Evolutionary conservation across 2,329 filamentous ascomycete genomes (phyloP), one percentile per base, ranked within the genome.

Genomic region (Xylaria sp.): DNA sequence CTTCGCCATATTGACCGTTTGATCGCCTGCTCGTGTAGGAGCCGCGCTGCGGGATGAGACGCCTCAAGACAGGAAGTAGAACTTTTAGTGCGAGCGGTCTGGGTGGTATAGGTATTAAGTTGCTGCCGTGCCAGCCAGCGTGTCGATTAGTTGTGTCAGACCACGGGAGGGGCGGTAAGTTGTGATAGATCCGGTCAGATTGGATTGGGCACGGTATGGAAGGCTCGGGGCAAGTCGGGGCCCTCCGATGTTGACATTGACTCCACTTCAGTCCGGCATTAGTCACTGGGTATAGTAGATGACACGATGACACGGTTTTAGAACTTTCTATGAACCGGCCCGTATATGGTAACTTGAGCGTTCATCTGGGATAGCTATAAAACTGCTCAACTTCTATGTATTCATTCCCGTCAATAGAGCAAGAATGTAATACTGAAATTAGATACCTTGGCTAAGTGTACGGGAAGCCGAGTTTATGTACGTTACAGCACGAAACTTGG

Each of bases 1-100:
- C 64, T 70, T 71, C 13, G 69, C 69, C 70, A 71, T 72, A n/a
- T 44, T 23, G 19, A 27, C 17, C 17, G 3, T 13, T 35, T 44
- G 29, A 9, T 35, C n/a, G 11, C 10, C 15, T 29, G n/a, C 23
- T 17, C 6, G 9, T 11, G 43, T n/a, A 27, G 8, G 3, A 25
- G 25, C n/a, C 11, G n/a, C n/a, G 5, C 15, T 47, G 8, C 19
- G 27, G 10, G n/a, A 23, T 15, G 19, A 17, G 23, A 33, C 21
- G 9, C 7, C n/a, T 47, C n/a, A 2, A 15, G 10, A 31, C 4
- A 7, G 23, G 8, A 21, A 10, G 13, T 21, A 15, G 35, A 11
- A 37, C 2, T 15, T 13, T 11, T n/a, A n/a, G n/a, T n/a, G n/a
- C 31, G 31, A 13, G 3, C 5, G 10, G 13, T 4, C 9, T n/a